A percentile compares a stretch with the other conserved stretches of the same genome.
phyloP scores from a whole-genome alignment of 2,329 filamentous ascomycete species.

The Pseudopithomyces chartarum region DNA sequence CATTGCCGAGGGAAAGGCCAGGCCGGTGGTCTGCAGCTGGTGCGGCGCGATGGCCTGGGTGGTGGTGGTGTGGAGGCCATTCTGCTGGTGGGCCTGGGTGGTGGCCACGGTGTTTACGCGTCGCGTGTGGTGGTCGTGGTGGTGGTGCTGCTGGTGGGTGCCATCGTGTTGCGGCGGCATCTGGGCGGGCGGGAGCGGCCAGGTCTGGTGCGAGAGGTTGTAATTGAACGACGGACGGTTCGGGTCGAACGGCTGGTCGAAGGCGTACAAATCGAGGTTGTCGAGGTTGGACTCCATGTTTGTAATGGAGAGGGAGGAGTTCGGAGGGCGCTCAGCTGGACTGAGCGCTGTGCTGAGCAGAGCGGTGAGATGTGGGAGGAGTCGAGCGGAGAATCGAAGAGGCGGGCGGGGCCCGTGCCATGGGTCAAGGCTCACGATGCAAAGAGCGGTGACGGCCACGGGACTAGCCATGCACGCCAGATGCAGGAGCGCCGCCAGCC shows the following conservation, averaged over 20 bases:
- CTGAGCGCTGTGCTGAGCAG: slow-evolving; percentile 38
- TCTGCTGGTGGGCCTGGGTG: slow-evolving; percentile 22
- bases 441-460: slow-evolving; percentile 26
- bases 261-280: slow-evolving; percentile 49
- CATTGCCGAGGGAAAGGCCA: slow-evolving; percentile 41
- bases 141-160: slow-evolving; percentile 20
- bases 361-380: slow-evolving; percentile 32
- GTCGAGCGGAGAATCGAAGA: slow-evolving; percentile 20
- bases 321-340: slow-evolving; percentile 36
- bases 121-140: slow-evolving; percentile 21
- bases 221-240: slow-evolving; percentile 38
- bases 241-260: slow-evolving; percentile 45
- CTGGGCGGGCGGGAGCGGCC: slow-evolving; percentile 44
- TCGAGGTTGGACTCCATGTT: slow-evolving; percentile 51
- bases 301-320: slow-evolving; percentile 24
- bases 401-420: slow-evolving; percentile 17
- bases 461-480: slow-evolving; percentile 21
- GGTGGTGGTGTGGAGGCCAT: slow-evolving; percentile 27
- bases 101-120: slow-evolving; percentile 35
- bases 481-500: slow-evolving; percentile 17
- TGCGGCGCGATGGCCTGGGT: slow-evolving; percentile 40
- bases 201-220: slow-evolving; percentile 36
- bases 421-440: slow-evolving; percentile 15
- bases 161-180: slow-evolving; percentile 38
- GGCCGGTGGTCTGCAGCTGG: slow-evolving; percentile 39